Conservation (phyloP, 495 filamentous ascomycete genomes). For the Sabuloglossum arenarium region DNA sequence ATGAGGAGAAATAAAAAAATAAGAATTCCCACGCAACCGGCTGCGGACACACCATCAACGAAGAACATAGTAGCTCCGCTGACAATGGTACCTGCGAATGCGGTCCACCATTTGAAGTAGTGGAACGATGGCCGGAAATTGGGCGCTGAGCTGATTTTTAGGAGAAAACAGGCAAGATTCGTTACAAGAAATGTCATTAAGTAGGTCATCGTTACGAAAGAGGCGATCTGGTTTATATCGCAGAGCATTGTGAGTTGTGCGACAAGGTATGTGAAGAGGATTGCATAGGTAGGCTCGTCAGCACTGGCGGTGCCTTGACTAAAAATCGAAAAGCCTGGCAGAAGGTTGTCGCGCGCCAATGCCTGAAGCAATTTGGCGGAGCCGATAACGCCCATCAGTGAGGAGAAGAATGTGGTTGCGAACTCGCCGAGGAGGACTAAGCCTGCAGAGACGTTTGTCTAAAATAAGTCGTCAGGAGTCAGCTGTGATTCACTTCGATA, state of each 20-base stretch:
- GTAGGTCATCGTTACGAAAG: conserved; percentile 77
- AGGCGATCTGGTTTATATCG: conserved; percentile 75
- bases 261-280: conserved; percentile 53
- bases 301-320: conserved; percentile 50
- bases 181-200: conserved; percentile 51
- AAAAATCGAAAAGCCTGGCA: conserved; percentile 57
- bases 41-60: conserved; percentile 66
- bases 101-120: conserved; percentile 75
- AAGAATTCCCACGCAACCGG: conserved; percentile 50
- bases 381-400: conserved; percentile 71
- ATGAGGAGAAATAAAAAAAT: conserved; percentile 63
- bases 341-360: conserved; percentile 55
- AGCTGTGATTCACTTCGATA: neutral
- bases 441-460: conserved; percentile 49
- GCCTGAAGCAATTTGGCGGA: conserved; percentile 79
- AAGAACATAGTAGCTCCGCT: conserved; percentile 75
- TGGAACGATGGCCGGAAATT: conserved; percentile 80
- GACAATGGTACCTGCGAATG: conserved; percentile 46
- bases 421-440: conserved; percentile 66
- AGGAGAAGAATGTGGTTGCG: conserved; percentile 65
- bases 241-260: conserved; percentile 67
- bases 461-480: neutral
- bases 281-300: conserved; percentile 61
- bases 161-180: conserved; percentile 68
- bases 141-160: conserved; percentile 83